These are phyloP conservation scores for Prunus padus DNA, from an alignment of 306 rosid species.

Conservation along the genomic window DNA sequence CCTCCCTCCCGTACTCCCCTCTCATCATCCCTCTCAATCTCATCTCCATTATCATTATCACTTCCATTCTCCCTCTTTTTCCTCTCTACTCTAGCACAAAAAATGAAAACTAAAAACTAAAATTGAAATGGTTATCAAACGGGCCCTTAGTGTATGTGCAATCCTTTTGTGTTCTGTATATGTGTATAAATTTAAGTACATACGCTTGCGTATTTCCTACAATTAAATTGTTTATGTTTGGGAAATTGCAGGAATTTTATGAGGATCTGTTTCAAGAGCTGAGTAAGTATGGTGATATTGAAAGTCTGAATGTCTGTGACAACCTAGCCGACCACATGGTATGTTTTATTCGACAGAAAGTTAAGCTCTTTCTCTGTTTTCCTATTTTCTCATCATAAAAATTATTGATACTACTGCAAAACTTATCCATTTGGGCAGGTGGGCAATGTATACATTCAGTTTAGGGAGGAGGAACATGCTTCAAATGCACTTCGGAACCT, in stretches of 20 bases:
- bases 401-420: neutral
- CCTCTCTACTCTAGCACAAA: too few species aligned
- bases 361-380: neutral
- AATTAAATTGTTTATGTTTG: neutral
- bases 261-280: conserved; percentile 68
- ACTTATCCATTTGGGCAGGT: conserved; percentile 38
- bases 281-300: conserved; percentile 62
- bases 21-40: too few species aligned
- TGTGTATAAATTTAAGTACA: neutral
- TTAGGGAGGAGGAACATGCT: conserved; percentile 67
- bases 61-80: too few species aligned
- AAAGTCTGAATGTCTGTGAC: conserved; percentile 68
- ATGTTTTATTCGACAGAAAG: neutral
- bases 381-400: neutral
- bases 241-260: conserved; percentile 50
- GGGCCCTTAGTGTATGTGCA: neutral
- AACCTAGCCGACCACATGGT: conserved; percentile 84
- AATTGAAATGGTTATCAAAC: too few species aligned
- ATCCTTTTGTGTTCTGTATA: neutral
- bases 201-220: neutral
- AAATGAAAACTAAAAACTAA: too few species aligned
- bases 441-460: conserved; percentile 76
- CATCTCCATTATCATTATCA: too few species aligned
- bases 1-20: too few species aligned
- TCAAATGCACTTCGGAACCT: conserved; percentile 56